Evolutionary conservation across 768 basidiomycete genomes (phyloP).

Genomic region (Rubroboletus satanas): DNA sequence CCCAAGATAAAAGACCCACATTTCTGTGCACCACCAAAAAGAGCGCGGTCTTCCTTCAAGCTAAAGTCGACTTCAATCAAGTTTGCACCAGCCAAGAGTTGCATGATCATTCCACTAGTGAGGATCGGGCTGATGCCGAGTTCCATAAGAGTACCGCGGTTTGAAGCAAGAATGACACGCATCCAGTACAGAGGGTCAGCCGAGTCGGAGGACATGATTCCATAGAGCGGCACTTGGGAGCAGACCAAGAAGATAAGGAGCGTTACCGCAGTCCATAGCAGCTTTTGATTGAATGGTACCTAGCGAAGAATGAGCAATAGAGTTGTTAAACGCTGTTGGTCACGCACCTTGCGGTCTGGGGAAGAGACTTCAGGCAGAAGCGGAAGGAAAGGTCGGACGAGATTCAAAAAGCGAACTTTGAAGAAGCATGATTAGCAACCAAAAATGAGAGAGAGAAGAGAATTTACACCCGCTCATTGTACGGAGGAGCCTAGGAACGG

Average conservation of each 20-base stretch:
- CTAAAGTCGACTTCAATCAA: constrained; percentile 97
- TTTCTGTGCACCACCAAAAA: constrained; percentile 97
- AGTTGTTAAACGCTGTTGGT: neutral
- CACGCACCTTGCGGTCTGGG: constrained; percentile 87
- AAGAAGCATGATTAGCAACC: constrained; percentile 2
- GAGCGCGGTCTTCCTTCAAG: constrained; percentile 92
- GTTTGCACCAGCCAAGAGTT: constrained; percentile 95
- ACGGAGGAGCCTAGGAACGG: constrained; percentile 26
- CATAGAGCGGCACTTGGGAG: constrained; percentile 98
- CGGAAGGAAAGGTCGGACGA: constrained; percentile 96
- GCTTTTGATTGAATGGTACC: constrained; percentile 98
- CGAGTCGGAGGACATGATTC: constrained; percentile 99
- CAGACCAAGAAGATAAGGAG: constrained; percentile 99
- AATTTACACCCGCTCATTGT: constrained; percentile 80
- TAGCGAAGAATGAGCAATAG: constrained; percentile 29
- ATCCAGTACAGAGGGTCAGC: constrained; percentile 99
- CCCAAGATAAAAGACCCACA: constrained; percentile 46
- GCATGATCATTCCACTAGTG: constrained; percentile 99
- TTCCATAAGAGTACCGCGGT: constrained; percentile 99
- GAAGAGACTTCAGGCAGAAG: constrained; percentile 97
- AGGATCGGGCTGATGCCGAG: constrained; percentile 97
- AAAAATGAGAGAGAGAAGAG: neutral
- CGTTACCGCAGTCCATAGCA: constrained; percentile 98
- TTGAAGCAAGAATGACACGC: constrained; percentile 98
- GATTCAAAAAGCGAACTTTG: constrained; percentile 88